These are phyloP conservation scores for Colletotrichum tanaceti DNA, from an alignment of 2,329 filamentous ascomycete species.

Conservation along the genomic window DNA sequence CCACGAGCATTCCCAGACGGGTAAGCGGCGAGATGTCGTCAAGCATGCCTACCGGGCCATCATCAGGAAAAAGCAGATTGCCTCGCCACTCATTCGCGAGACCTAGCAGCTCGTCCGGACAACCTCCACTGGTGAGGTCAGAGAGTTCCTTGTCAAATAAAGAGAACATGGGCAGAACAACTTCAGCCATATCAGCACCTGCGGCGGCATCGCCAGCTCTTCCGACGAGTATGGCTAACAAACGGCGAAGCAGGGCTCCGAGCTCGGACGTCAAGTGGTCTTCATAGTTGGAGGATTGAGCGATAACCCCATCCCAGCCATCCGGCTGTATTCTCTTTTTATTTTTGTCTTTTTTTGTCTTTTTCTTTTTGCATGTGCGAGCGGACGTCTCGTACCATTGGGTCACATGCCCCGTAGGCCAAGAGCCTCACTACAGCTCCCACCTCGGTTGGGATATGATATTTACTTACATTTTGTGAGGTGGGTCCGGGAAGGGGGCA, in stretches of 20 bases:
- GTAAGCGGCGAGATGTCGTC: conserved; percentile 54
- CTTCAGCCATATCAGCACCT: conserved; percentile 37
- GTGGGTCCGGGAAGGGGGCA: background rate
- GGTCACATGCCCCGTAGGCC: conserved; percentile 4
- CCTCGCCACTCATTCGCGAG: conserved; percentile 51
- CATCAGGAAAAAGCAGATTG: conserved; percentile 52
- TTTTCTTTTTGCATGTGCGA: conserved; percentile 33
- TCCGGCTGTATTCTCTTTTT: conserved; percentile 22
- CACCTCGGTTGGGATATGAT: background rate
- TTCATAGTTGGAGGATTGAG: conserved; percentile 12
- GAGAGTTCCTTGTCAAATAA: conserved; percentile 56
- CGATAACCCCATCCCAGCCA: conserved; percentile 1
- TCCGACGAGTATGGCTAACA: conserved; percentile 34
- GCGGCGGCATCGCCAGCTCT: conserved; percentile 35
- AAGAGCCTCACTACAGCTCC: background rate
- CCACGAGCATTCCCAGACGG: conserved; percentile 56
- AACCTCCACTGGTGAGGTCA: conserved; percentile 49
- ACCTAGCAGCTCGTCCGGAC: conserved; percentile 43
- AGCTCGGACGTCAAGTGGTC: conserved; percentile 42
- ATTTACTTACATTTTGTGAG: background rate
- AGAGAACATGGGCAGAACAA: conserved; percentile 48
- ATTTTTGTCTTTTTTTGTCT: conserved; percentile 26
- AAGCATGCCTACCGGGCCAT: conserved; percentile 36
- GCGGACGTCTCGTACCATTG: conserved; percentile 8
- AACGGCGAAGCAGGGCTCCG: conserved; percentile 40